A percentile compares a stretch with the other conserved stretches of the same genome.
phyloP scores from a whole-genome alignment of 805 yeast species.

The Wickerhamomyces alni region DNA sequence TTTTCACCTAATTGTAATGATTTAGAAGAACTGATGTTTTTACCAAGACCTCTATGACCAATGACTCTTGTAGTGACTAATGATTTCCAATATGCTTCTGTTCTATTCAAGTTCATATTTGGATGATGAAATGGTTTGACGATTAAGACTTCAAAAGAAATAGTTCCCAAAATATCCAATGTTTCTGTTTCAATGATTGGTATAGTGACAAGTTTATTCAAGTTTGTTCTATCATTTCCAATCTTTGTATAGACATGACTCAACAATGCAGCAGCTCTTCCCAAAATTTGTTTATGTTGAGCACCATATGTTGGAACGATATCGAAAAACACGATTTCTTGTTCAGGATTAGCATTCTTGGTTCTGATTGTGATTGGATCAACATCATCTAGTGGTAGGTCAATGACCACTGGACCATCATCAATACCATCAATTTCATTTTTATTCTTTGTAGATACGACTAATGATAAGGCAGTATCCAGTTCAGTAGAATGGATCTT shows the following conservation, averaged over 20 bases:
- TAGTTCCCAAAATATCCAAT: constrained; percentile 68
- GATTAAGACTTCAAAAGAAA: constrained; percentile 68
- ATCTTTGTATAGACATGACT: constrained; percentile 57
- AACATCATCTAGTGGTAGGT: constrained; percentile 76
- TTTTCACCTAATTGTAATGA: constrained; percentile 93
- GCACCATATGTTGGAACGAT: constrained; percentile 82
- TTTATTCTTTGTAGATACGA: constrained; percentile 36
- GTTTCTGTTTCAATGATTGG: constrained; percentile 74
- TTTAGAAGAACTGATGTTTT: constrained; percentile 63
- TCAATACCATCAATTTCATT: constrained; percentile 27
- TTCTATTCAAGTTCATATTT: constrained; percentile 53
- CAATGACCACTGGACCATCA: constrained; percentile 59
- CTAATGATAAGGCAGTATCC: constrained; percentile 80
- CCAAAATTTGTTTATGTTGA: constrained; percentile 46
- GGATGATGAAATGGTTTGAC: constrained; percentile 72
- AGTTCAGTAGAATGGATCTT: constrained; percentile 76
- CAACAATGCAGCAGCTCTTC: constrained; percentile 78
- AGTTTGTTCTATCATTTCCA: constrained; percentile 60
- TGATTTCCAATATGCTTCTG: constrained; percentile 89
- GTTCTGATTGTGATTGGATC: constrained; percentile 73
- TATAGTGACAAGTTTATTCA: constrained; percentile 57
- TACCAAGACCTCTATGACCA: constrained; percentile 95
- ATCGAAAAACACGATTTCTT: constrained; percentile 68
- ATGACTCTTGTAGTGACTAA: constrained; percentile 84
- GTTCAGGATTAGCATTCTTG: constrained; percentile 39